These are phyloP conservation scores for Pseudogymnoascus sp. DNA, from an alignment of 2,329 filamentous ascomycete species.

Conservation along the genomic window DNA sequence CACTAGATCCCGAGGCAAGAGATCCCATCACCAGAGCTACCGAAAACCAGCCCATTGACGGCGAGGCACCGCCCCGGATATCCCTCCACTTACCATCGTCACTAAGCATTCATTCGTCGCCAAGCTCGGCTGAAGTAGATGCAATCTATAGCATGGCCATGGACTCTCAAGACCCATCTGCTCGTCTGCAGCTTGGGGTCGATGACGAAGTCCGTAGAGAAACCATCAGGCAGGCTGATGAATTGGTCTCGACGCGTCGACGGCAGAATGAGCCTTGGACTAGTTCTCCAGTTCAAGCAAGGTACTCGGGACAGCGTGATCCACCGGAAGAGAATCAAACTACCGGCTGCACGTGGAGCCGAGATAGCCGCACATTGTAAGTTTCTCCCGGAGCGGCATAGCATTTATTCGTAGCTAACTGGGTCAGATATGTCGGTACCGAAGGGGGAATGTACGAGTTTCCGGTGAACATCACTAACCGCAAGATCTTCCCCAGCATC, in stretches of 20 bases:
- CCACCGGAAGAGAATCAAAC: constrained; percentile 35
- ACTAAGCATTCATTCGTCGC: constrained; percentile 22
- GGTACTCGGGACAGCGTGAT: constrained; percentile 23
- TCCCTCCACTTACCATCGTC: constrained; percentile 20
- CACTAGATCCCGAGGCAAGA: constrained; percentile 17
- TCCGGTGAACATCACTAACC: constrained; percentile 52
- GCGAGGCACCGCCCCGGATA: not conserved
- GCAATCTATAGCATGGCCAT: constrained; percentile 34
- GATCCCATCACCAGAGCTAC: constrained; percentile 17
- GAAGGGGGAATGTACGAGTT: constrained; percentile 73
- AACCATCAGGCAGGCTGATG: constrained; percentile 13
- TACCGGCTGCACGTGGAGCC: constrained; percentile 54
- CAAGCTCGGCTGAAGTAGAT: constrained; percentile 35
- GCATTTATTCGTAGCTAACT: constrained; percentile 2
- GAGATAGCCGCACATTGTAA: constrained; percentile 52
- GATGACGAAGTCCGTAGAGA: constrained; percentile 28
- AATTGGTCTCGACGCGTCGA: not conserved
- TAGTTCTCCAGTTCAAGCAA: not conserved
- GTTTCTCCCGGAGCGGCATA: constrained; percentile 23
- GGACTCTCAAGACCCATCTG: constrained; percentile 20
- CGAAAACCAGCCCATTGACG: constrained; percentile 9
- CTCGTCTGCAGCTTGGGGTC: constrained; percentile 22
- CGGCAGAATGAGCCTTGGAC: constrained; percentile 16
- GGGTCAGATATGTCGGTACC: constrained; percentile 49
- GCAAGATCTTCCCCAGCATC: constrained; percentile 52